A percentile compares a stretch with the other conserved stretches of the same genome.
phyloP scores from a whole-genome alignment of 1,284 basidiomycete genomes.

The Pseudozyma tsukubaensis region DNA sequence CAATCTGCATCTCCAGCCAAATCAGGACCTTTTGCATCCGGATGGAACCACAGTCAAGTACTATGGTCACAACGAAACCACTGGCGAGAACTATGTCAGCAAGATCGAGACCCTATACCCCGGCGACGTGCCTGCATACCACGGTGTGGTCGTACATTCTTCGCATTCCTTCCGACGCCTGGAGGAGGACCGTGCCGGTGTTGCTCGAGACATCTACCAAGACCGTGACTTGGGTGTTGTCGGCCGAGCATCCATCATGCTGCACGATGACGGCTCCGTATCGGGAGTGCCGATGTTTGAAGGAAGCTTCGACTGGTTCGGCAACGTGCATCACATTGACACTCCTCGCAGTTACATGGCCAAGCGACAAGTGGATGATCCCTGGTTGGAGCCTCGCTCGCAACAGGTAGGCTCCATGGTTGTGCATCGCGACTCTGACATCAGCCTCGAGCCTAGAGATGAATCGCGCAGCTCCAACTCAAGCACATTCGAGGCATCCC shows the following conservation, averaged over 20 bases:
- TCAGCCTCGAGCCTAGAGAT: conserved; percentile 31
- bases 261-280: conserved; percentile 55
- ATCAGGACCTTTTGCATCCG: conserved; percentile 56
- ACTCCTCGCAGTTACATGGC: conserved; percentile 40
- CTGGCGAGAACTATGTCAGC: conserved; percentile 30
- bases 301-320: conserved; percentile 60
- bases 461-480: conserved; percentile 1
- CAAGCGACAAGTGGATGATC: conserved; percentile 40
- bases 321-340: conserved; percentile 58
- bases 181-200: conserved; percentile 53
- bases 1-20: conserved; percentile 58
- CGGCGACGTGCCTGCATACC: conserved; percentile 59
- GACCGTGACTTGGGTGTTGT: conserved; percentile 50
- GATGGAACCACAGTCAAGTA: conserved; percentile 55
- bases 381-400: conserved; percentile 33
- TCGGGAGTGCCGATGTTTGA: conserved; percentile 52
- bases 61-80: conserved; percentile 37
- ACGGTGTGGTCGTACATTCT: conserved; percentile 59
- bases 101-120: conserved; percentile 39
- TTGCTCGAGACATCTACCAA: conserved; percentile 46
- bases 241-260: conserved; percentile 55
- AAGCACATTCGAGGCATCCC: conserved; percentile 5
- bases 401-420: conserved; percentile 32
- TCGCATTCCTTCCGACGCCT: conserved; percentile 38
- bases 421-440: conserved; percentile 58